A percentile compares a stretch with the other conserved stretches of the same genome.
phyloP scores from a whole-genome alignment of 1,284 basidiomycete genomes.

The Austroboletus olivaceoglutinosus region DNA sequence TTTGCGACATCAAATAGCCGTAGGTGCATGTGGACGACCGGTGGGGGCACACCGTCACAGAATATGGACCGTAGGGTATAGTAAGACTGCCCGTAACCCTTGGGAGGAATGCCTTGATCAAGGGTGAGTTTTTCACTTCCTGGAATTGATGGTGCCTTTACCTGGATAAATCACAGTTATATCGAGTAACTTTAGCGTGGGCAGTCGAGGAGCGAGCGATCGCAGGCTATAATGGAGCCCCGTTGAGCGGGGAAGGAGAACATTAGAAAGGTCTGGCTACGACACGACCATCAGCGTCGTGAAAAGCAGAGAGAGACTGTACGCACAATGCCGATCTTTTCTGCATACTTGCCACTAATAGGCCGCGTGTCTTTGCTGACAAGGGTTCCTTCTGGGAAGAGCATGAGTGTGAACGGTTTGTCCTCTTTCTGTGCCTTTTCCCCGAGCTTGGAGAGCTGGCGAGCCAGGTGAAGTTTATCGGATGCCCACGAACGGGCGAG shows the following conservation, averaged over 20 bases:
- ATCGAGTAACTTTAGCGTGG: constrained; percentile 80
- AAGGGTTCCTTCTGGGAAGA: constrained; percentile 94
- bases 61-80: constrained; percentile 91
- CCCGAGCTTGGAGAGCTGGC: constrained; percentile 56
- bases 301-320: constrained; percentile 3
- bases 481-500: constrained; percentile 84
- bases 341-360: constrained; percentile 79
- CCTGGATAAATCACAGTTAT: constrained; percentile 91
- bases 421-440: constrained; percentile 60
- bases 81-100: constrained; percentile 77
- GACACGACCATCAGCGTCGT: constrained; percentile 6
- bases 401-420: constrained; percentile 75
- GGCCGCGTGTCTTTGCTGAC: constrained; percentile 81
- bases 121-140: constrained; percentile 3
- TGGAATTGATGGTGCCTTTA: constrained; percentile 21
- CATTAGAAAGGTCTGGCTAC: constrained; percentile 76
- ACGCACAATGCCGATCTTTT: constrained; percentile 79
- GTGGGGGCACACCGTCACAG: constrained; percentile 79
- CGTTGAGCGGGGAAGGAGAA: constrained; percentile 86
- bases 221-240: constrained; percentile 86
- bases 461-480: constrained; percentile 65
- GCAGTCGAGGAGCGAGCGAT: constrained; percentile 75
- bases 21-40: constrained; percentile 83
- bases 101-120: constrained; percentile 58
- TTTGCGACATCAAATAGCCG: constrained; percentile 67